Base-by-base conservation (phyloP, 108 stramenopile species). In the Nannochloropsis gaditana region DNA sequence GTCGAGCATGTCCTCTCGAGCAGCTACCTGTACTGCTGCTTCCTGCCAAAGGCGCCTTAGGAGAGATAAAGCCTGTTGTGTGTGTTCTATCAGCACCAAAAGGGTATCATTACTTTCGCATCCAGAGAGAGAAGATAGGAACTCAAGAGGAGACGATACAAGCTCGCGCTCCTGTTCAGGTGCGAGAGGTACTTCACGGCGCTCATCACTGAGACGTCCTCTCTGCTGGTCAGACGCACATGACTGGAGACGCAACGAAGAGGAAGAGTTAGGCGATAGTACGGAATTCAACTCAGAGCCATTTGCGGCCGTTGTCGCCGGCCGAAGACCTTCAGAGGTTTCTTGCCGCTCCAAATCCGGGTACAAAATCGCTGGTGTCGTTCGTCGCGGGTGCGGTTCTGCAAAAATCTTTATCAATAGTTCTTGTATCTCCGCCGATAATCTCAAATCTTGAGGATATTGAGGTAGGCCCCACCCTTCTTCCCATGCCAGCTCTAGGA, bases 1-100 rank as follows among this genome's bases (percentile, higher is more conserved):
- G 59, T 73, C 59, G 19, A 73, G 59, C n/a, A 73, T 73, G n/a
- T 73, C 59, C n/a, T 73, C 59, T n/a, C 59, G 59, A 73, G 59
- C 59, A 15, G 59, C 59, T 15, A 73, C 59, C 6, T 73, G 59
- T 8, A 73, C 59, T 15, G 59, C 59, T 73, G 59, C 59, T n/a
- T 73, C 59, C 59, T n/a, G 59, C 59, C 59, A 73, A 8, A 73
- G 59, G 19, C 59, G 59, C 15, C 19, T 73, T 15, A 73, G 15
- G 59, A 73, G 59, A n/a, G 59, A 73, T 15, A 73, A n/a, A n/a
- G 59, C 59, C n/a, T 73, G 59, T 3, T 73, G 59, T 8, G 59
- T 73, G 19, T 73, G 59, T n/a, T 73, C 59, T 15, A 73, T n/a
- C 59, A 73, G n/a, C 19, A 73, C 59, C 19, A 73, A 15, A n/a